Evolutionary conservation across 176 grass and related monocot genomes (phyloP).

Genomic region (Juncus effusus): DNA sequence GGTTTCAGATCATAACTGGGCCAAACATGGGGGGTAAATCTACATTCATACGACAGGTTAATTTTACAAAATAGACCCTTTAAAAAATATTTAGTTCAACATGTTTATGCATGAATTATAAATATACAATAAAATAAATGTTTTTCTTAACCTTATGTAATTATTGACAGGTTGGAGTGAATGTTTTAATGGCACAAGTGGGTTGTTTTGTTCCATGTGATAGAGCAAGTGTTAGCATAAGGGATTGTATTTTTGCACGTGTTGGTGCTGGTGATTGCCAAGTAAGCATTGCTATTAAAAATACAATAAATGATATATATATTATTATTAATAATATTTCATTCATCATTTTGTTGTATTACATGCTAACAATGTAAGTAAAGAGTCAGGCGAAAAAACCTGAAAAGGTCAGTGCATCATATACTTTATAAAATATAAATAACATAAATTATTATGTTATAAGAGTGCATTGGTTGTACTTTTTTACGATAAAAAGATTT

Average conservation of each 20-base stretch:
- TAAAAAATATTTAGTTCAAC: constrained; percentile 3
- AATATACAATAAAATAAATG: not conserved
- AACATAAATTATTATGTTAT: no score
- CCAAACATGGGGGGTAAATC: constrained; percentile 99
- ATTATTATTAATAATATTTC: no score
- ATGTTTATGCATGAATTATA: not conserved
- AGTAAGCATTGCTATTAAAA: constrained; percentile 42
- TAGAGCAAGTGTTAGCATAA: constrained; percentile 73
- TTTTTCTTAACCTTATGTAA: constrained; percentile 9
- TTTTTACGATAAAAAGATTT: constrained; percentile 12
- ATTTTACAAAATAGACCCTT: constrained; percentile 29
- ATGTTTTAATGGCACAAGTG: constrained; percentile 93
- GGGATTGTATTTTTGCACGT: constrained; percentile 98
- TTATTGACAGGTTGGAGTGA: constrained; percentile 79
- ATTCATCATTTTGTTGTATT: no score
- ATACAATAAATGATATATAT: not conserved
- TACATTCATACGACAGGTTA: constrained; percentile 93
- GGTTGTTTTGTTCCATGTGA: constrained; percentile 93
- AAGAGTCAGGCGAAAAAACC: no score
- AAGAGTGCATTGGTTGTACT: no score
- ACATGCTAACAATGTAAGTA: no score
- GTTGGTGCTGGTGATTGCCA: constrained; percentile 99
- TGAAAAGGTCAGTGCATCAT: no score
- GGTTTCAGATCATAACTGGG: constrained; percentile 99
- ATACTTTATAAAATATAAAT: no score